Evolutionary conservation across 2,329 filamentous ascomycete species (phyloP), one percentile per base, ranked within the genome.

Genomic region (Tolypocladium tropicale): DNA sequence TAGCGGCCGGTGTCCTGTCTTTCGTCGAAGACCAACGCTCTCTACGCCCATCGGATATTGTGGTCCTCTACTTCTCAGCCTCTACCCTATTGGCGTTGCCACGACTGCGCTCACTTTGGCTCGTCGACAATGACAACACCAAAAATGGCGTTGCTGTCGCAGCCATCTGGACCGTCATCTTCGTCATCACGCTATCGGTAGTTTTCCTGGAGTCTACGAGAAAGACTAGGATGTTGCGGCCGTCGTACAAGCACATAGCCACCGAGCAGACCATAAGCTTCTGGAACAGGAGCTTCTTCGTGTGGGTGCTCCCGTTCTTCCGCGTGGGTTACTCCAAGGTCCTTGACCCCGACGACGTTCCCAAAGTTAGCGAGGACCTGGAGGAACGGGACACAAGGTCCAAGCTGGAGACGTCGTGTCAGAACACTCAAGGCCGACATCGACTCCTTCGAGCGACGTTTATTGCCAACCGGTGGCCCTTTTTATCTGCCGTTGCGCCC

Each of bases 21-120:
- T 34, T 53, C n/a, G 9, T 43, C n/a, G 52, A 46, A n/a, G 52
- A 53, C 52, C 52, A 53, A 28, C 37, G 52, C n/a, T 53, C 52
- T 5, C 52, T 30, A 0, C 52, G 25, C 6, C 52, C 52, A 9
- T 53, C 52, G 5, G 52, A 53, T 30, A 18, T 53, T 3, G n/a
- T 53, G 23, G 52, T 43, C 10, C 36, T 53, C n/a, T 53, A 53
- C 52, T 53, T 53, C 33, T 43, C 52, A 25, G 37, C 52, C 2
- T 30, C 52, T 16, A 33, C 28, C 14, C 34, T 53, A 3, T 39
- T 53, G 33, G 25, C 36, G 2, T 30, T 53, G 18, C 52, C 52
- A 7, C 36, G 52, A 12, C 28, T 53, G 36, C 52, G 52, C 16
- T 32, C 52, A 5, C 28, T 53, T 6, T 53, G 52, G 52, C 36